Evolutionary conservation across 2,329 filamentous ascomycete genomes (phyloP).

Genomic region (Emergomyces orientalis): DNA sequence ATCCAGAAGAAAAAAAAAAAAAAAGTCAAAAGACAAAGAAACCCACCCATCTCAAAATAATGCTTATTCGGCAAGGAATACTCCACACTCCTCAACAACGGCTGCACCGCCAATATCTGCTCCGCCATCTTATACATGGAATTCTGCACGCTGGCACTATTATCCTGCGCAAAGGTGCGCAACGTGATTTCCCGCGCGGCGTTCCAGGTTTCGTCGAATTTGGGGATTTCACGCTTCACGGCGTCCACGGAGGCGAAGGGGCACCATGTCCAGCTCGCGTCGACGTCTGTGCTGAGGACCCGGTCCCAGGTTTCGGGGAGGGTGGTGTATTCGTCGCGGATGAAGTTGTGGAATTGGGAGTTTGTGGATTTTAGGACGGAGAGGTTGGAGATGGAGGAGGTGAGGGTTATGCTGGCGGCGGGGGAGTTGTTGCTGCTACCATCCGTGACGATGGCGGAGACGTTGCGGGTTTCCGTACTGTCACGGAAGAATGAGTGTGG

Average conservation of each 20-base stretch:
- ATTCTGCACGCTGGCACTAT: constrained; percentile 86
- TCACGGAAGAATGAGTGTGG: constrained; percentile 92
- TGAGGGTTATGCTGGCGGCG: constrained; percentile 61
- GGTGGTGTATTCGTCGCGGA: constrained; percentile 87
- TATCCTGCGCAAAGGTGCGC: constrained; percentile 79
- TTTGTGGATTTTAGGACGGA: constrained; percentile 93
- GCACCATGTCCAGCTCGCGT: constrained; percentile 79
- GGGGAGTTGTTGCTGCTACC: constrained; percentile 20
- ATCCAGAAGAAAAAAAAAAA: background rate
- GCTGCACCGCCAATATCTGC: constrained; percentile 67
- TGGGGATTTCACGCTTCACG: constrained; percentile 53
- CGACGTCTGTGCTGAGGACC: constrained; percentile 87
- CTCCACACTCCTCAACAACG: constrained; percentile 61
- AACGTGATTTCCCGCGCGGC: constrained; percentile 77
- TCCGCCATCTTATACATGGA: constrained; percentile 99
- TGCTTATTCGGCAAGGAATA: constrained; percentile 96
- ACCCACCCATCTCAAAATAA: constrained; percentile 77
- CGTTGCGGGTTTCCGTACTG: constrained; percentile 75
- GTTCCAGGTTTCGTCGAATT: constrained; percentile 72
- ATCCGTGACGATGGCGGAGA: constrained; percentile 61
- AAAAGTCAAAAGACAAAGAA: background rate
- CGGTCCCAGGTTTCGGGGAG: constrained; percentile 88
- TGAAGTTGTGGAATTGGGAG: constrained; percentile 89
- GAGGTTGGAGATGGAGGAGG: constrained; percentile 68
- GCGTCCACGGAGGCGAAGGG: constrained; percentile 56